Evolutionary conservation across 768 basidiomycete species (phyloP).

Genomic region (Rhodotorula toruloides): DNA sequence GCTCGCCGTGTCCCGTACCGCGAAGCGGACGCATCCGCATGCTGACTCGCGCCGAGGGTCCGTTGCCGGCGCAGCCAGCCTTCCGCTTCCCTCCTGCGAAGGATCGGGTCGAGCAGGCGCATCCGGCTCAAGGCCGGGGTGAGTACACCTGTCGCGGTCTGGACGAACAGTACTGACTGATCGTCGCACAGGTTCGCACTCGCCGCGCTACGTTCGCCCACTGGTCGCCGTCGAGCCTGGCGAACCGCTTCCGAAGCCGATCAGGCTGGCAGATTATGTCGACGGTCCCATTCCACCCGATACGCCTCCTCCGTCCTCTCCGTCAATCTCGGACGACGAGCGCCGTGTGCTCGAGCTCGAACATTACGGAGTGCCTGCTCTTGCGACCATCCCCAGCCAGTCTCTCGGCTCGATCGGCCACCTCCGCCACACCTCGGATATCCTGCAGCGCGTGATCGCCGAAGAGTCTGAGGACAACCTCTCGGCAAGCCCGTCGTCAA

Average conservation of each 20-base stretch:
- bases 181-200: background rate
- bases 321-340: constrained; percentile 4
- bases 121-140: background rate
- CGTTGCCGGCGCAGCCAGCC: background rate
- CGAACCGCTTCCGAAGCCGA: background rate
- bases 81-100: constrained; percentile 26
- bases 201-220: constrained; percentile 26
- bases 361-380: no score
- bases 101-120: background rate
- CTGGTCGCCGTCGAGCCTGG: background rate
- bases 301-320: constrained; percentile 17
- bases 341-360: background rate
- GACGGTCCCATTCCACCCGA: constrained; percentile 8
- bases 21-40: constrained; percentile 13
- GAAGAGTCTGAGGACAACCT: constrained; percentile 5
- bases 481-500: background rate
- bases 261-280: background rate
- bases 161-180: background rate
- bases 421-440: constrained; percentile 3
- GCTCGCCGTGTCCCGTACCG: constrained; percentile 31
- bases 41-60: constrained; percentile 11
- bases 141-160: background rate
- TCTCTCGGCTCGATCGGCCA: no score
- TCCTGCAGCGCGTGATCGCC: constrained; percentile 1
- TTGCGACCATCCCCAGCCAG: no score